Evolutionary conservation across 768 basidiomycete species (phyloP).

Genomic region (Exsudoporus frostii): DNA sequence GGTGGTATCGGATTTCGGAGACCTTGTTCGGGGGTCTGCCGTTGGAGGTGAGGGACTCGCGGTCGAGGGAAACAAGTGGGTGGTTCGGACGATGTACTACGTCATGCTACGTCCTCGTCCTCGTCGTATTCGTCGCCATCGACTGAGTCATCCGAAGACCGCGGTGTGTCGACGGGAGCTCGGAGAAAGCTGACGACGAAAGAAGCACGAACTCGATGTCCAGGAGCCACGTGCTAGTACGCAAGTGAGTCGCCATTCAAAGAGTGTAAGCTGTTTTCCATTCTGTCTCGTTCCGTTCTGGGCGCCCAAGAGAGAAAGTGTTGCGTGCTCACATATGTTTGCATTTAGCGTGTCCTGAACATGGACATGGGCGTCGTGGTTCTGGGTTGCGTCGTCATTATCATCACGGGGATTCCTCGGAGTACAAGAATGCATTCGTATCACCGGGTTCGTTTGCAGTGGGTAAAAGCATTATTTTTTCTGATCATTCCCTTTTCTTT

Average conservation of each 20-base stretch:
- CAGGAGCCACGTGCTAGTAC: not conserved
- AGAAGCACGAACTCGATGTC: constrained; percentile 17
- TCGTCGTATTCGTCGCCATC: constrained; percentile 10
- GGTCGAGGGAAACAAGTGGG: constrained; percentile 9
- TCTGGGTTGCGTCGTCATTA: constrained; percentile 13
- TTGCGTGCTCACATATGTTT: not conserved
- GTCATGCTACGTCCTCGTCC: constrained; percentile 1
- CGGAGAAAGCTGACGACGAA: constrained; percentile 14
- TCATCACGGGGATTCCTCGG: not conserved
- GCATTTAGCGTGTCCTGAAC: too few species aligned
- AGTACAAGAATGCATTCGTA: not conserved
- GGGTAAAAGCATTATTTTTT: constrained; percentile 14
- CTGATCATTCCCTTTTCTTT: not conserved
- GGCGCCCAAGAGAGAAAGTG: too few species aligned
- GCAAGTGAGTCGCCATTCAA: constrained; percentile 1
- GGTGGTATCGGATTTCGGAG: constrained; percentile 29
- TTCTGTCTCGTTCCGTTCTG: too few species aligned
- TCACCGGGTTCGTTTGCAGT: constrained; percentile 21
- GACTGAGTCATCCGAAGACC: constrained; percentile 12
- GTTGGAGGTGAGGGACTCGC: constrained; percentile 23
- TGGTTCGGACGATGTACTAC: not conserved
- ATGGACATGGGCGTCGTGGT: constrained; percentile 3
- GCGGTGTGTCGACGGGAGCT: constrained; percentile 1
- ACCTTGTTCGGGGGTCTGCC: constrained; percentile 21
- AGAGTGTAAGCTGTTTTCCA: constrained; percentile 12